These are phyloP conservation scores for Litchi chinensis DNA, from an alignment of 345 rosid species.

Conservation along the genomic window DNA sequence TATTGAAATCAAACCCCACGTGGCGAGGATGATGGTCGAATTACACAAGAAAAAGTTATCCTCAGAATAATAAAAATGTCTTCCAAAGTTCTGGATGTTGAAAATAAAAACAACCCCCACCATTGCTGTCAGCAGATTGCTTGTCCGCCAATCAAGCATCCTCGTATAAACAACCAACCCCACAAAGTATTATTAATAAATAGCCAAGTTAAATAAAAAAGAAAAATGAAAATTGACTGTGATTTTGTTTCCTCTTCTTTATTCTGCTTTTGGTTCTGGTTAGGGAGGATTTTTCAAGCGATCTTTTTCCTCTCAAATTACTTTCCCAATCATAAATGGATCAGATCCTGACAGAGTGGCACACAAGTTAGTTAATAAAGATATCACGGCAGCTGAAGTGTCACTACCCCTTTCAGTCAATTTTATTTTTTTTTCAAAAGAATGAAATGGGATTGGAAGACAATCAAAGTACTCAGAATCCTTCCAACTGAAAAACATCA, in stretches of 20 bases:
- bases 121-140: conserved; percentile 25
- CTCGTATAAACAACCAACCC: conserved; percentile 20
- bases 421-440: conserved; percentile 1
- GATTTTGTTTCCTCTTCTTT: conserved; percentile 28
- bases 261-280: conserved; percentile 11
- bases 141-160: conserved; percentile 26
- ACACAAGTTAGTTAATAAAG: conserved; percentile 20
- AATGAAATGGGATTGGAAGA: neutral
- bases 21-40: conserved; percentile 21
- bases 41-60: neutral
- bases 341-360: conserved; percentile 30
- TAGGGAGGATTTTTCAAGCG: conserved; percentile 7
- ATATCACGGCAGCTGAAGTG: conserved; percentile 30
- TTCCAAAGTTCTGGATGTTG: neutral
- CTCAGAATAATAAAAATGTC: no score
- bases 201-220: neutral
- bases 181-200: conserved; percentile 19
- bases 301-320: conserved; percentile 30
- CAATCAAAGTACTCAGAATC: conserved; percentile 17
- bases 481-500: conserved; percentile 15
- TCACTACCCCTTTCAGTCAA: conserved; percentile 20
- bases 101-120: conserved; percentile 18
- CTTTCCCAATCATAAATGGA: conserved; percentile 31
- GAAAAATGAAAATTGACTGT: conserved; percentile 17
- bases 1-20: neutral